These are phyloP conservation scores for Kalmusia sp. DNA, from an alignment of 2,329 filamentous ascomycete species.

Conservation along the genomic window DNA sequence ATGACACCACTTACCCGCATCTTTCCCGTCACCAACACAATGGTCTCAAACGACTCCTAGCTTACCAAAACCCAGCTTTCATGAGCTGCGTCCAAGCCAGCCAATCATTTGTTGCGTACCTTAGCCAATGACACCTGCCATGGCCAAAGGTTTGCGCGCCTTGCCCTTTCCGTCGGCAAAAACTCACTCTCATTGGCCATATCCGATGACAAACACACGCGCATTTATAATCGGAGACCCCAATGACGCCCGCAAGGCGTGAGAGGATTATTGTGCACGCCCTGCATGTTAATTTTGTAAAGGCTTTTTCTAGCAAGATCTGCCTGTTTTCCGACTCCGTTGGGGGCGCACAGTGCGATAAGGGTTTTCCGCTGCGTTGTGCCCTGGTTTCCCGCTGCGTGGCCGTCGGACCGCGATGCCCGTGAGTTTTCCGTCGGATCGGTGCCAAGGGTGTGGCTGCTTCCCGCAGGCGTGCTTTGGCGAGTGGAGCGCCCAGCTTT, in stretches of 20 bases:
- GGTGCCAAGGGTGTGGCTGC: neutral
- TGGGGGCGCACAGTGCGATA: too few species aligned
- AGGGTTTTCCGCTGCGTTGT: neutral
- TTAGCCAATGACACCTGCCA: slow-evolving; percentile 3
- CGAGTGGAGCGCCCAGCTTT: neutral
- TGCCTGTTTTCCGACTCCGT: slow-evolving; percentile 3
- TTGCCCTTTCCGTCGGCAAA: neutral
- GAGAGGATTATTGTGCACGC: neutral
- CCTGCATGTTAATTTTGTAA: neutral
- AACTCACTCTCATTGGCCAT: neutral
- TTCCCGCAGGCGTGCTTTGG: neutral
- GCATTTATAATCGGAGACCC: neutral
- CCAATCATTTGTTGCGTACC: neutral
- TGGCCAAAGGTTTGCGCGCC: neutral
- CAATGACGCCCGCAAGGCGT: slow-evolving; percentile 2
- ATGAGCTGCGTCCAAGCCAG: neutral
- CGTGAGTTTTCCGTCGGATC: slow-evolving; percentile 6
- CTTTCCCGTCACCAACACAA: slow-evolving; percentile 2
- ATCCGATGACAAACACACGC: neutral
- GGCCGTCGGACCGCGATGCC: neutral
- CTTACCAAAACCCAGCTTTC: neutral
- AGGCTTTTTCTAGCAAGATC: neutral
- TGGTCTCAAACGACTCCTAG: slow-evolving; percentile 1
- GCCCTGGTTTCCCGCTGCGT: slow-evolving; percentile 3
- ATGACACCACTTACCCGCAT: slow-evolving; percentile 4